phyloP scores from a whole-genome alignment of 2,329 filamentous ascomycete genomes.

The Aspergillus melleus region DNA sequence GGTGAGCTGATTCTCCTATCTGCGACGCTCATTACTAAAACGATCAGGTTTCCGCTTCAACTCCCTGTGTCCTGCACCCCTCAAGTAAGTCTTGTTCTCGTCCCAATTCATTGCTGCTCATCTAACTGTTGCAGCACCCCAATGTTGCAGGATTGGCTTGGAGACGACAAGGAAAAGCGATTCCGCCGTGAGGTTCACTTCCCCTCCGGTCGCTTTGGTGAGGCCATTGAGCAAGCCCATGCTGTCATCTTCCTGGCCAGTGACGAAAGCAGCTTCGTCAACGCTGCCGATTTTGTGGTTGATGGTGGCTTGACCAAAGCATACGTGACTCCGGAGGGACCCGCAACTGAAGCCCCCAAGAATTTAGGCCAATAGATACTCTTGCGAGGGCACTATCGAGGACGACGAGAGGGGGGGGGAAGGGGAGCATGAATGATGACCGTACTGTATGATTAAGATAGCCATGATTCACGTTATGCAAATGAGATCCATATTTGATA shows the following conservation, averaged over 20 bases:
- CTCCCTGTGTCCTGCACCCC: conserved; percentile 80
- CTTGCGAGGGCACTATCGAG: neutral
- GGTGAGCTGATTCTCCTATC: conserved; percentile 25
- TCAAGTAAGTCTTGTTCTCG: conserved; percentile 59
- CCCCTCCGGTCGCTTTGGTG: conserved; percentile 82
- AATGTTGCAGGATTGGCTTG: conserved; percentile 88
- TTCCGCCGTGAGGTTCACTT: conserved; percentile 84
- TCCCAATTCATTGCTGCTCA: neutral
- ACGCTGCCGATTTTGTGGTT: conserved; percentile 88
- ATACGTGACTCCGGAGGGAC: conserved; percentile 68
- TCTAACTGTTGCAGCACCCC: conserved; percentile 61
- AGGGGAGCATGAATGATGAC: conserved; percentile 8
- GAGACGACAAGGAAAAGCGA: conserved; percentile 80
- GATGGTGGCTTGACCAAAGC: conserved; percentile 94
- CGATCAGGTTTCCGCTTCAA: conserved; percentile 74
- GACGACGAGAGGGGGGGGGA: neutral
- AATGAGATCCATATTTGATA: conserved; percentile 53
- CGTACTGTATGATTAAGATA: conserved; percentile 7
- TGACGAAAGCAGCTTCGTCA: conserved; percentile 87
- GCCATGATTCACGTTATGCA: conserved; percentile 34
- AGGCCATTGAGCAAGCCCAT: conserved; percentile 91
- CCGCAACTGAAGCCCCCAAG: conserved; percentile 54
- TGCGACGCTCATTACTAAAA: neutral
- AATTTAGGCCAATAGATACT: conserved; percentile 42
- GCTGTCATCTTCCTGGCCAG: conserved; percentile 84